Base-by-base conservation (phyloP, 2,329 filamentous ascomycete species). In the Ampelomyces quisqualis region DNA sequence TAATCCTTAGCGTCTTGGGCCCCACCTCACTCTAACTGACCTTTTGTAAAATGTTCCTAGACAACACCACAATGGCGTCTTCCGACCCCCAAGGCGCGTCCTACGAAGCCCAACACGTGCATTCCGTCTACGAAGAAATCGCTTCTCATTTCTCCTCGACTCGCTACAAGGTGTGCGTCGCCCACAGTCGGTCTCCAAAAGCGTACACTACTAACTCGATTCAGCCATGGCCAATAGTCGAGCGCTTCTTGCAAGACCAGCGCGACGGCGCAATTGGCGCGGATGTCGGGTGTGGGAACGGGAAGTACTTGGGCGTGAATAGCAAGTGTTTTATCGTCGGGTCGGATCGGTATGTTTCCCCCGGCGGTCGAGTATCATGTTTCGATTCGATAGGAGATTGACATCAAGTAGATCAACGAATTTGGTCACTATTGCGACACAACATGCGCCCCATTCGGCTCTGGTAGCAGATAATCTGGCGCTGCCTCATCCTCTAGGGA, bases 231-330 rank as follows among this genome's bases (percentile, higher is more conserved):
- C 93, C 93, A 15, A 85, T 94, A 55, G 87, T 97, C 40, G 81
- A 90, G 49, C 74, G 75, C 23, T 97, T 96, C 66, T 78, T 97
- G 23, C 72, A 75, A 34, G 72, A 74, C 21, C 79, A 86, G 33
- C 64, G 76, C 0, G 71, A 82, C 9, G 91, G 90, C 18, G 79
- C 87, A 34, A 71, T 97, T 40, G 93, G 93, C 7, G 77, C 95
- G 21, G 93, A 98, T 69, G 77, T 97, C 41, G 93, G 93, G 46
- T 97, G 93, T 70, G 93, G 93, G 45, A 98, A 98, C 72, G 93
- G 93, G 55, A 97, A 97, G 75, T 96, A 97, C 67, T 75, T 97
- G 46, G 74, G 79, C 45, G 86, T 95, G 42, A 94, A 94, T 70
- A 77, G 76, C 15, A 71, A 80, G 56, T 72, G 95, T 34, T 90